phyloP scores from a whole-genome alignment of 352 stramenopile genomes.

The Phytophthora syringae region DNA sequence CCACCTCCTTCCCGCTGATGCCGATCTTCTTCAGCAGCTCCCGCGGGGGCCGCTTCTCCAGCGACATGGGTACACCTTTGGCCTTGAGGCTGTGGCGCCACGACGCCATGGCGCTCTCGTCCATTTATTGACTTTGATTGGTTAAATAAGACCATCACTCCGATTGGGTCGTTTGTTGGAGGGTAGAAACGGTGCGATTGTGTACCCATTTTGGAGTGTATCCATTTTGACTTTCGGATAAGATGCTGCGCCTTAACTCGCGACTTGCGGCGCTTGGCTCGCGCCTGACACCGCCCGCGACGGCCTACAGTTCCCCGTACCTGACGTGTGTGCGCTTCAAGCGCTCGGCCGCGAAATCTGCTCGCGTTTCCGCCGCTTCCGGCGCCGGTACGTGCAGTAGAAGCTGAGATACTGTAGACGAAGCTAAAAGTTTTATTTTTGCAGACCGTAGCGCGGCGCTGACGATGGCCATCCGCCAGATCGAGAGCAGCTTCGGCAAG shows the following conservation, averaged over 20 bases:
- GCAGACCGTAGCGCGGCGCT: slow-evolving; percentile 88
- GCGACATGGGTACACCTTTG: slow-evolving; percentile 33
- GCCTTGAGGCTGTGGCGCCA: slow-evolving; percentile 13
- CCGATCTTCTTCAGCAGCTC: slow-evolving; percentile 35
- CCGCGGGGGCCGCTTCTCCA: slow-evolving; percentile 24
- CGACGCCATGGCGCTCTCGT: neutral
- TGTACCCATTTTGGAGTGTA: no score
- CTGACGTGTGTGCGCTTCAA: slow-evolving; percentile 38
- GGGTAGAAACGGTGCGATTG: no score
- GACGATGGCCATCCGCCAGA: slow-evolving; percentile 94
- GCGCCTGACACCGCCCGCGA: slow-evolving; percentile 5
- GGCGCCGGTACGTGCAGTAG: slow-evolving; percentile 20
- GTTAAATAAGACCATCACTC: no score
- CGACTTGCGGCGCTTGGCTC: slow-evolving; percentile 17
- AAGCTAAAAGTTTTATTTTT: neutral
- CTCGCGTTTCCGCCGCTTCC: slow-evolving; percentile 17
- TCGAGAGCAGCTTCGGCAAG: slow-evolving; percentile 96
- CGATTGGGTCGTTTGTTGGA: no score
- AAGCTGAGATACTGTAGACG: neutral
- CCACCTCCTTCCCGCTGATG: slow-evolving; percentile 40
- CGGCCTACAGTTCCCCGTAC: slow-evolving; percentile 14
- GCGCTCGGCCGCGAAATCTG: slow-evolving; percentile 39
- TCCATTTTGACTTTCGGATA: neutral
- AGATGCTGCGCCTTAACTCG: slow-evolving; percentile 31
- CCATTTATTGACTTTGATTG: no score